Conservation (phyloP, 2,329 filamentous ascomycete genomes). For the Penicillium psychrosexuale region DNA sequence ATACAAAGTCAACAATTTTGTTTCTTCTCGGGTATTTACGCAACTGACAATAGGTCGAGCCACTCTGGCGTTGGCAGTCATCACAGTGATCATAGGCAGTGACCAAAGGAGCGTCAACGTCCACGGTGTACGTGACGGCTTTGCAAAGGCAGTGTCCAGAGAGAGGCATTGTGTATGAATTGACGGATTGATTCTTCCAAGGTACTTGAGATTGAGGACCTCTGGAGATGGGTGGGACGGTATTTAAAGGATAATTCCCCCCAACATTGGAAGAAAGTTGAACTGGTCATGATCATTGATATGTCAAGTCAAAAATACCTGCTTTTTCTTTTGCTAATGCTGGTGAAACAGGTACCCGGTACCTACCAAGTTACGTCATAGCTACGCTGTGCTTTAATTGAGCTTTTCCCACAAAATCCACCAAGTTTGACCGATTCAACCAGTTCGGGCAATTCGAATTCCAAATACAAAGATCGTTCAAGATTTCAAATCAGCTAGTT, state of each 20-base stretch:
- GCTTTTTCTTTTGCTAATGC: not conserved
- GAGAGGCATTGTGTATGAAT: conserved; percentile 56
- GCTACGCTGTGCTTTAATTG: not conserved
- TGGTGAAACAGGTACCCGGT: not conserved
- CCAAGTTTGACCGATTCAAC: not conserved
- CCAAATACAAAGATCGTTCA: conserved; percentile 4
- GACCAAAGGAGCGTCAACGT: conserved; percentile 40
- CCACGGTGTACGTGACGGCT: conserved; percentile 65
- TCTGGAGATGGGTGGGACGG: not conserved
- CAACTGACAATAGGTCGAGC: conserved; percentile 59
- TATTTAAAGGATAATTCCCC: conserved; percentile 15
- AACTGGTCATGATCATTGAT: not conserved
- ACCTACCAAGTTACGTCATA: not conserved
- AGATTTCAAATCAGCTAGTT: not conserved
- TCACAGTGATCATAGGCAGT: conserved; percentile 69
- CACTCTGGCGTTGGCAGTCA: conserved; percentile 68
- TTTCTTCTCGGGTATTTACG: not conserved
- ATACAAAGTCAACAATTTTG: conserved; percentile 5
- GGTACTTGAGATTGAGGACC: conserved; percentile 26
- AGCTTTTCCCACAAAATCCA: not conserved
- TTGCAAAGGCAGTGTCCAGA: conserved; percentile 70
- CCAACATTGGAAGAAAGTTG: not conserved
- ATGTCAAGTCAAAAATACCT: not conserved
- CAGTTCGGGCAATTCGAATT: not conserved
- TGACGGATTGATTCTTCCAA: conserved; percentile 9